phyloP scores from a whole-genome alignment of 2,329 filamentous ascomycete genomes.

The Thelonectria discophora region DNA sequence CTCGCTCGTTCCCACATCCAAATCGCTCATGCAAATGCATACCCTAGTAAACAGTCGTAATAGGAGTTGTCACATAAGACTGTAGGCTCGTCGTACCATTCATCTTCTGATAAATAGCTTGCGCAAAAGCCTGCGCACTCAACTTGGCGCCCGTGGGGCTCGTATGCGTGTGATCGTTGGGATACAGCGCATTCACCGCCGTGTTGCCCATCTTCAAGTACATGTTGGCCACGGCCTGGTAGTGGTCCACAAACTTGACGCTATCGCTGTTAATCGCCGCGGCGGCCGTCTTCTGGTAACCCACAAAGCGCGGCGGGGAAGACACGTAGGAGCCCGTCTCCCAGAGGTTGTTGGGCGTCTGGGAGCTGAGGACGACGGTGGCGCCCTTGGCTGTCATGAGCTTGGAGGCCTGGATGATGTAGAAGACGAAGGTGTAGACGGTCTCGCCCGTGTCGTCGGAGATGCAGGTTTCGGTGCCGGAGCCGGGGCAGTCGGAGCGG shows the following conservation, averaged over 20 bases:
- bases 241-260: conserved; percentile 67
- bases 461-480: conserved; percentile 62
- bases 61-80: conserved; percentile 40
- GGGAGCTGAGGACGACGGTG: conserved; percentile 65
- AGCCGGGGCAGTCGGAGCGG: conserved; percentile 66
- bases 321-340: conserved; percentile 63
- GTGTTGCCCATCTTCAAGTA: conserved; percentile 59
- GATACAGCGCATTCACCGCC: conserved; percentile 63
- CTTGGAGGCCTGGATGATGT: conserved; percentile 65
- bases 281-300: conserved; percentile 58
- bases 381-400: conserved; percentile 65
- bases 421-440: conserved; percentile 68
- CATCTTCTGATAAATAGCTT: conserved; percentile 43
- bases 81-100: conserved; percentile 43
- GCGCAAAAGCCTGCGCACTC: conserved; percentile 63
- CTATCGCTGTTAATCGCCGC: conserved; percentile 49
- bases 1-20: neutral
- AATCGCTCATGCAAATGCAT: no score
- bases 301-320: conserved; percentile 62
- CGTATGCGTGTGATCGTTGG: conserved; percentile 71
- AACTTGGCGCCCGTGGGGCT: conserved; percentile 63
- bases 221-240: conserved; percentile 63
- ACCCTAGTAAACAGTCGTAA: conserved; percentile 36
- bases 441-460: conserved; percentile 51
- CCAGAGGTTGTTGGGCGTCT: conserved; percentile 68